Evolutionary conservation across 768 basidiomycete species (phyloP).

Genomic region (Pleurotus tuoliensis): DNA sequence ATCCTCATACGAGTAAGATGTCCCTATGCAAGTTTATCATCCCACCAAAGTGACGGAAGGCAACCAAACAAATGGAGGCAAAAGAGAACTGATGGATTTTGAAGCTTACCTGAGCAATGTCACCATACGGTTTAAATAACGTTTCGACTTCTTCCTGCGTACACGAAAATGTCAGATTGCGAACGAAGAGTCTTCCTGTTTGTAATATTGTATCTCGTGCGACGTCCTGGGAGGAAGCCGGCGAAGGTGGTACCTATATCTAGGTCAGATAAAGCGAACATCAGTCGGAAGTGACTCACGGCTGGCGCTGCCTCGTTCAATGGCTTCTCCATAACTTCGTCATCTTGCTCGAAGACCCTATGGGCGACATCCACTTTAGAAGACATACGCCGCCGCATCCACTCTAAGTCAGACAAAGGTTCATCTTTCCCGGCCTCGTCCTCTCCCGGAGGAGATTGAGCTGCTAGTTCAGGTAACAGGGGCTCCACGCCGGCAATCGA

Average conservation of each 20-base stretch:
- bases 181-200: constrained; percentile 83
- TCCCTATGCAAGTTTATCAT: constrained; percentile 16
- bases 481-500: not conserved
- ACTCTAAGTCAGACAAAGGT: constrained; percentile 64
- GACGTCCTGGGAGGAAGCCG: constrained; percentile 23
- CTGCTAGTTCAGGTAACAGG: not conserved
- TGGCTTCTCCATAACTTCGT: constrained; percentile 29
- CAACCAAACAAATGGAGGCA: constrained; percentile 9
- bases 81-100: not conserved
- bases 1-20: constrained; percentile 21
- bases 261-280: not conserved
- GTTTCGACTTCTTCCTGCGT: constrained; percentile 64
- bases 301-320: not conserved
- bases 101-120: constrained; percentile 67
- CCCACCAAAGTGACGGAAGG: not conserved
- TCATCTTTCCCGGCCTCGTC: constrained; percentile 24
- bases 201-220: constrained; percentile 55
- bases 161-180: constrained; percentile 91
- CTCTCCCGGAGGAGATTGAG: constrained; percentile 3
- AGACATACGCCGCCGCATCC: constrained; percentile 67
- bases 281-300: not conserved
- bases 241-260: constrained; percentile 1
- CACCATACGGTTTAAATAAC: constrained; percentile 67
- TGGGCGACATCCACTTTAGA: constrained; percentile 30
- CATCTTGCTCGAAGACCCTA: constrained; percentile 60